These are phyloP conservation scores for Suillus clintonianus DNA, from an alignment of 768 basidiomycete genomes.

Conservation along the genomic window DNA sequence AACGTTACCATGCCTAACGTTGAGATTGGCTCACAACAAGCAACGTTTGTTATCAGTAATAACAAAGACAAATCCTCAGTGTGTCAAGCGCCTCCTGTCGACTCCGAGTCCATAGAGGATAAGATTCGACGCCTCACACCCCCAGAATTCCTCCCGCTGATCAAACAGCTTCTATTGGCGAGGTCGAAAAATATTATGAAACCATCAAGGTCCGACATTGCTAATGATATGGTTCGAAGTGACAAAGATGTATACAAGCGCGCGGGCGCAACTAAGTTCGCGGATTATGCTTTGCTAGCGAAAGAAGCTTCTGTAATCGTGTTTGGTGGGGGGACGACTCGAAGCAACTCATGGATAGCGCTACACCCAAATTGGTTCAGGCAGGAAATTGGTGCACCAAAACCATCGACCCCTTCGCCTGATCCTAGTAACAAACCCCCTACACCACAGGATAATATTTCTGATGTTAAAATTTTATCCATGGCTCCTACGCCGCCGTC, in stretches of 20 bases:
- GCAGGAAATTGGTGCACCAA: not conserved
- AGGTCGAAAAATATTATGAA: constrained; percentile 30
- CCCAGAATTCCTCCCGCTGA: constrained; percentile 32
- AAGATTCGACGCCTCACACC: constrained; percentile 15
- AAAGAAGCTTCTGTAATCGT: constrained; percentile 28
- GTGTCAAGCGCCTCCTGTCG: constrained; percentile 1
- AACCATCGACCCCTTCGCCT: not conserved
- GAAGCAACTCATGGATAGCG: constrained; percentile 25
- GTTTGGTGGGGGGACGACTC: constrained; percentile 20
- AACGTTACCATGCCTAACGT: not conserved
- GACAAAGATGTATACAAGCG: constrained; percentile 30
- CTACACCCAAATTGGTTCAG: constrained; percentile 27
- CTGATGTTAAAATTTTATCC: not conserved
- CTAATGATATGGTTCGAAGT: constrained; percentile 28
- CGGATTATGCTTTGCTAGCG: constrained; percentile 26
- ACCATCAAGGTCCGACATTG: constrained; percentile 42
- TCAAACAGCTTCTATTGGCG: constrained; percentile 22
- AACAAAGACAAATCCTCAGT: constrained; percentile 8
- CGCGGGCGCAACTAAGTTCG: constrained; percentile 26
- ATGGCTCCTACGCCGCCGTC: not conserved
- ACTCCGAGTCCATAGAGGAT: constrained; percentile 8
- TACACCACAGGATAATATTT: not conserved
- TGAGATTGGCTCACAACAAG: constrained; percentile 3
- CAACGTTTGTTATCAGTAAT: not conserved
- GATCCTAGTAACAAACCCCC: not conserved